Conservation (phyloP, 495 filamentous ascomycete genomes). For the Alectoria sarmentosa region DNA sequence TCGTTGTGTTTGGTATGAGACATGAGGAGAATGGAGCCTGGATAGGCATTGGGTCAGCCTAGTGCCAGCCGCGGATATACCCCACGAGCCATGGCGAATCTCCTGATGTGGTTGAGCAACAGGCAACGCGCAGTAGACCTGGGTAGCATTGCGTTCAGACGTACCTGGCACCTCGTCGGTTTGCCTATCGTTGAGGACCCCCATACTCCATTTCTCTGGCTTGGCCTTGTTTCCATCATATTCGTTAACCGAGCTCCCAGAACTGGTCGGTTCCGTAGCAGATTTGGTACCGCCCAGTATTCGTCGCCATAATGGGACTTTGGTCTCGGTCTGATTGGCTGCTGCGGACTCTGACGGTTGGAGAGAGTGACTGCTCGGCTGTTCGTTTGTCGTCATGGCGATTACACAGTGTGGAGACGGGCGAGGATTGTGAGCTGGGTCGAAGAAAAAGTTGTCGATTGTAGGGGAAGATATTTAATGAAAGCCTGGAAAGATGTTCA, state of each 20-base stretch:
- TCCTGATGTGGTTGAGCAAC: background rate
- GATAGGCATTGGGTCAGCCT: slow-evolving; percentile 10
- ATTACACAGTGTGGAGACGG: background rate
- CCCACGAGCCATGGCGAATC: background rate
- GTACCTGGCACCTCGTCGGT: slow-evolving; percentile 91
- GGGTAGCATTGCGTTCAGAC: slow-evolving; percentile 22
- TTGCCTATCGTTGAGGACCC: slow-evolving; percentile 71
- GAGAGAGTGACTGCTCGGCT: background rate
- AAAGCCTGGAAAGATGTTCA: background rate
- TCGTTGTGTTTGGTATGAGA: slow-evolving; percentile 66
- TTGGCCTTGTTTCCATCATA: slow-evolving; percentile 20
- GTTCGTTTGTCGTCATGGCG: background rate
- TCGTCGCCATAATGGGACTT: slow-evolving; percentile 12
- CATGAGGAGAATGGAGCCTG: slow-evolving; percentile 77
- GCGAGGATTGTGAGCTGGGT: background rate
- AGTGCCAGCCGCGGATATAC: background rate
- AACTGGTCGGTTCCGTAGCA: background rate
- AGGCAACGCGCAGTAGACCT: background rate
- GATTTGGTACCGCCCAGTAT: slow-evolving; percentile 11
- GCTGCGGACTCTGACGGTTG: background rate
- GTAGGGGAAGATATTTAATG: background rate
- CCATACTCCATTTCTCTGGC: slow-evolving; percentile 60
- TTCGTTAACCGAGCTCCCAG: slow-evolving; percentile 14
- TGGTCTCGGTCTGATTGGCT: background rate
- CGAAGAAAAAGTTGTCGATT: background rate